Conservation (phyloP, 768 basidiomycete genomes). For the Pluteus cervinus region DNA sequence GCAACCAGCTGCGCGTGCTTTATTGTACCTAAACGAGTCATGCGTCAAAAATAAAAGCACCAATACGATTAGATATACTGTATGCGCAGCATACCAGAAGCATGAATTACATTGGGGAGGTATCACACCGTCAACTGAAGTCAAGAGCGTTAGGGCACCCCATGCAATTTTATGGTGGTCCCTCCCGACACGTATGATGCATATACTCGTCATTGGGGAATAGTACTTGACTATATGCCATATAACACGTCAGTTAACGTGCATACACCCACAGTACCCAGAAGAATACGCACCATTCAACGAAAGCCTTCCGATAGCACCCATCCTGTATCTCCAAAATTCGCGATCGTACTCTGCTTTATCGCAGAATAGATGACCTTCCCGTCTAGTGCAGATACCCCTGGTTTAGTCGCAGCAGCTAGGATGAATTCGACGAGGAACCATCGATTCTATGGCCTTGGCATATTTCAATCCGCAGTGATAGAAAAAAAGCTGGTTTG, state of each 20-base stretch:
- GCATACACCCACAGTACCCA: too few relatives aligned
- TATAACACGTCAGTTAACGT: slow-evolving; percentile 1
- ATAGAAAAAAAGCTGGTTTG: too few relatives aligned
- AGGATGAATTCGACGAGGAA: slow-evolving; percentile 79
- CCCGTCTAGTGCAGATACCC: slow-evolving; percentile 45
- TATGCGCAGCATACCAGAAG: slow-evolving; percentile 55
- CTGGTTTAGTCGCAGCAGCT: slow-evolving; percentile 22
- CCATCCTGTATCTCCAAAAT: slow-evolving; percentile 88
- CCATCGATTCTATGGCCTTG: slow-evolving; percentile 93
- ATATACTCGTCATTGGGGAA: slow-evolving; percentile 76
- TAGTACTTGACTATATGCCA: slow-evolving; percentile 80
- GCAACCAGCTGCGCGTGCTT: slow-evolving; percentile 79
- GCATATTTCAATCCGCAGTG: too few relatives aligned
- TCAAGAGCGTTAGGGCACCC: slow-evolving; percentile 72
- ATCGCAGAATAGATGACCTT: slow-evolving; percentile 66
- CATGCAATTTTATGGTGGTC: slow-evolving; percentile 77
- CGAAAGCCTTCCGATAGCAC: slow-evolving; percentile 64
- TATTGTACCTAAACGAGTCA: slow-evolving; percentile 59
- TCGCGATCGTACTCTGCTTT: slow-evolving; percentile 57
- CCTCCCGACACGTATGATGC: slow-evolving; percentile 80
- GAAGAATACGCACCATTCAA: slow-evolving; percentile 49
- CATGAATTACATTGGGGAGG: slow-evolving; percentile 75
- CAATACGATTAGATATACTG: background rate
- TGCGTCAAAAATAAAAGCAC: too few relatives aligned
- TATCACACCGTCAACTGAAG: slow-evolving; percentile 47